These are phyloP conservation scores for Arthonia radiata DNA, from an alignment of 495 filamentous ascomycete species.

Conservation along the genomic window DNA sequence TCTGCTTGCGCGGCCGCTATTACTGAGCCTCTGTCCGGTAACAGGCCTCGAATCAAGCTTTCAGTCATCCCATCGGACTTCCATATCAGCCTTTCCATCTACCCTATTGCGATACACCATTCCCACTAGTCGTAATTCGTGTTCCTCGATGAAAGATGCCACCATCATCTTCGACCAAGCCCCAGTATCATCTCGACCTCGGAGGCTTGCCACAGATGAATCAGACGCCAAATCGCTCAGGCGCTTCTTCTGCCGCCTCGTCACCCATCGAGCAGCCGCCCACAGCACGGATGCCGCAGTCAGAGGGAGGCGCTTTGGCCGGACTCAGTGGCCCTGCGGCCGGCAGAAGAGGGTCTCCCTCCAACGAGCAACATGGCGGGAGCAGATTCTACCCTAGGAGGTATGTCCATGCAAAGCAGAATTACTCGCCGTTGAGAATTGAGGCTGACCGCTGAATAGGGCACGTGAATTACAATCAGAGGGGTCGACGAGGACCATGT, in stretches of 20 bases:
- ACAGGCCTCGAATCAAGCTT: too few species aligned
- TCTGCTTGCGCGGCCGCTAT: too few species aligned
- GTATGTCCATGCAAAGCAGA: slow-evolving; percentile 23
- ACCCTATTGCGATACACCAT: too few species aligned
- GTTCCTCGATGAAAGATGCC: too few species aligned
- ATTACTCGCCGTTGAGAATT: slow-evolving; percentile 3
- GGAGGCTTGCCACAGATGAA: slow-evolving; percentile 37
- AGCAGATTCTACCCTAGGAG: slow-evolving; percentile 70
- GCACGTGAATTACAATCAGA: slow-evolving; percentile 95
- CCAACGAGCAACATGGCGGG: slow-evolving; percentile 72
- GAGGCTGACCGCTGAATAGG: slow-evolving; percentile 19
- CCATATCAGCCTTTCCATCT: too few species aligned
- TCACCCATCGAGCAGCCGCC: slow-evolving; percentile 66
- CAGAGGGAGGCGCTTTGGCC: slow-evolving; percentile 55
- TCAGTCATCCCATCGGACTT: too few species aligned
- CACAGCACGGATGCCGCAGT: slow-evolving; percentile 39
- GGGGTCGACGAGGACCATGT: slow-evolving; percentile 62
- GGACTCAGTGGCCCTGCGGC: too few species aligned
- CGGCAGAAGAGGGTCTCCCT: slow-evolving; percentile 97
- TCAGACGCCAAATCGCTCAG: slow-evolving; percentile 44
- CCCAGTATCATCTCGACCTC: slow-evolving; percentile 49
- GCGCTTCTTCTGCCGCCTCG: slow-evolving; percentile 64
- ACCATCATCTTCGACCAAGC: too few species aligned
- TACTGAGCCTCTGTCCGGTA: too few species aligned
- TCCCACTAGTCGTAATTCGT: too few species aligned